phyloP scores from a whole-genome alignment of 2,329 filamentous ascomycete species.

The Trichoderma simmonsii region DNA sequence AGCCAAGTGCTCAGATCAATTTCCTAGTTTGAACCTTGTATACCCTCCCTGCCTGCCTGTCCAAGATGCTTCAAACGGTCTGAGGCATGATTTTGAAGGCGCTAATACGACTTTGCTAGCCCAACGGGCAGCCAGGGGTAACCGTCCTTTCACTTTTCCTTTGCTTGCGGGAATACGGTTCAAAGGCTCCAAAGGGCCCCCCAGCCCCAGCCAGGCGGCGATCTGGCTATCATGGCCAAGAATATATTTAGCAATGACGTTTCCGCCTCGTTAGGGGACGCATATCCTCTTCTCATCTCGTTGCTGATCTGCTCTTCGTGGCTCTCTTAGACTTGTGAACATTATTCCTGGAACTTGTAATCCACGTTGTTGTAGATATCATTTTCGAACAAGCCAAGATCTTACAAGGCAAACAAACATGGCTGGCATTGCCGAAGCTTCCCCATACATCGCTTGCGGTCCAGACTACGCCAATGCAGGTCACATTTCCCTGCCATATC shows the following conservation, averaged over 20 bases:
- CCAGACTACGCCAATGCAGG: constrained; percentile 12
- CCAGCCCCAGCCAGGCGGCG: not conserved
- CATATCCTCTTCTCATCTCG: not conserved
- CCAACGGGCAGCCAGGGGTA: constrained; percentile 12
- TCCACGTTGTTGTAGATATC: not conserved
- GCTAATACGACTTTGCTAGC: constrained; percentile 11
- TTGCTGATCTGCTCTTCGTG: not conserved
- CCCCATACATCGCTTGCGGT: not conserved
- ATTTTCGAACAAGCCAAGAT: not conserved
- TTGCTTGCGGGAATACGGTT: not conserved
- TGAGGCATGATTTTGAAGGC: not conserved
- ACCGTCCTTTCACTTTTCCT: not conserved
- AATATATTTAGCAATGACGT: constrained; percentile 16
- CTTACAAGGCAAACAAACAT: not conserved
- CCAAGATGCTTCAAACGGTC: not conserved
- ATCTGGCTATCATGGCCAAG: not conserved
- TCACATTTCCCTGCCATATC: not conserved
- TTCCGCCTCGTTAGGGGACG: not conserved
- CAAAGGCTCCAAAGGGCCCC: not conserved
- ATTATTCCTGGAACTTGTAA: not conserved
- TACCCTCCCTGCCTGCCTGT: not conserved
- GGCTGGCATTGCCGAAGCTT: not conserved
- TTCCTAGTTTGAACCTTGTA: constrained; percentile 14
- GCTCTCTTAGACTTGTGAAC: not conserved
- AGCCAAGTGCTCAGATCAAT: constrained; percentile 9